Evolutionary conservation across 805 yeast genomes (phyloP).

Genomic region (Metschnikowia chrysomelidarum): DNA sequence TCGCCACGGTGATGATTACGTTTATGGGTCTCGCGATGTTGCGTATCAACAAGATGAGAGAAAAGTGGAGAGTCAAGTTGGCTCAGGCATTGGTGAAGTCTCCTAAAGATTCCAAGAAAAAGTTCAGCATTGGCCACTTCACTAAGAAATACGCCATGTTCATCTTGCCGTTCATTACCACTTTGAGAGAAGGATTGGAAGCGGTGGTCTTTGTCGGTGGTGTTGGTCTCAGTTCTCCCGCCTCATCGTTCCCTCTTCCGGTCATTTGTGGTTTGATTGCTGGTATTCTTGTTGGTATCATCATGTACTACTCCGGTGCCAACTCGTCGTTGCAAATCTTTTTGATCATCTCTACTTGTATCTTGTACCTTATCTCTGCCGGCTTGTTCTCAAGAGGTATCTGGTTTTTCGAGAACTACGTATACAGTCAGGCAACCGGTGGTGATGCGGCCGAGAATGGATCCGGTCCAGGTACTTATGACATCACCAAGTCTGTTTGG

Average conservation of each 20-base stretch:
- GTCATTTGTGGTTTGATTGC: slow-evolving; percentile 83
- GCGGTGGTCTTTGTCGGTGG: slow-evolving; percentile 47
- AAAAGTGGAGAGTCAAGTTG: slow-evolving; percentile 94
- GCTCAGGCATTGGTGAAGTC: slow-evolving; percentile 66
- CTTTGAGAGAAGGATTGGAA: slow-evolving; percentile 87
- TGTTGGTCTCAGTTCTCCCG: slow-evolving; percentile 34
- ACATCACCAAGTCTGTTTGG: slow-evolving; percentile 78
- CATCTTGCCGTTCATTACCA: slow-evolving; percentile 83
- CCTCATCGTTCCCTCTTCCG: slow-evolving; percentile 79
- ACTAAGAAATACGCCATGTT: slow-evolving; percentile 84
- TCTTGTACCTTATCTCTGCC: slow-evolving; percentile 85
- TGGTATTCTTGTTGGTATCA: slow-evolving; percentile 68
- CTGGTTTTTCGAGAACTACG: slow-evolving; percentile 80
- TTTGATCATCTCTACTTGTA: slow-evolving; percentile 82
- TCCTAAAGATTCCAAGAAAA: slow-evolving; percentile 39
- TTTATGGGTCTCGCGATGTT: slow-evolving; percentile 96
- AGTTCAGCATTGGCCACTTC: slow-evolving; percentile 53
- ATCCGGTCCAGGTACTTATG: slow-evolving; percentile 92
- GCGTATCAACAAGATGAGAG: slow-evolving; percentile 93
- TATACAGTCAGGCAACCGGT: slow-evolving; percentile 67
- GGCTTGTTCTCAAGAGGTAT: slow-evolving; percentile 92
- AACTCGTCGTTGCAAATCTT: slow-evolving; percentile 79
- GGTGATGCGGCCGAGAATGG: slow-evolving; percentile 96
- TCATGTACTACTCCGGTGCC: slow-evolving; percentile 82
- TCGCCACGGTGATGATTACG: slow-evolving; percentile 89